These are phyloP conservation scores for Fusarium brevicatenulatum DNA, from an alignment of 2,329 filamentous ascomycete species.

Conservation along the genomic window DNA sequence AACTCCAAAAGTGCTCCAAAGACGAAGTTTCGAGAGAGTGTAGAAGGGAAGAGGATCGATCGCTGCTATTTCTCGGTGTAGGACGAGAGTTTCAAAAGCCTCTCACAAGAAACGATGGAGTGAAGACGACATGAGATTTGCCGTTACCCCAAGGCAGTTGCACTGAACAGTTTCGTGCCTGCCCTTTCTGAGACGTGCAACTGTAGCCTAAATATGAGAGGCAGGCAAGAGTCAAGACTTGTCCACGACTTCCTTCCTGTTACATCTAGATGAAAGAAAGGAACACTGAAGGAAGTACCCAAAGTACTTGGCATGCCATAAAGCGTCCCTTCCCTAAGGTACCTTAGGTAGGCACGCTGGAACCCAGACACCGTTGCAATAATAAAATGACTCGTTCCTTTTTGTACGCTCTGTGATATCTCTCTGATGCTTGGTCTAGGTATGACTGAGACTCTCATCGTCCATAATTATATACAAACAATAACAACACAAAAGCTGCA, in stretches of 20 bases:
- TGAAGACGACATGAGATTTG: background rate
- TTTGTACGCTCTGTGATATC: slow-evolving; percentile 9
- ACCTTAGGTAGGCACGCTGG: too few relatives aligned
- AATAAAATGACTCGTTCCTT: background rate
- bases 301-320: background rate
- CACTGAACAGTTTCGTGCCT: background rate
- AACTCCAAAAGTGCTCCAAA: slow-evolving; percentile 32
- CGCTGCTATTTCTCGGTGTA: slow-evolving; percentile 3
- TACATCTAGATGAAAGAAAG: background rate
- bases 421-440: background rate
- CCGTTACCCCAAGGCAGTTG: slow-evolving; percentile 15
- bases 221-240: background rate
- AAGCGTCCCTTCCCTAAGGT: background rate
- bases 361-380: background rate
- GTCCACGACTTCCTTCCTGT: background rate
- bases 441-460: background rate
- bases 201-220: slow-evolving; percentile 1
- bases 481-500: slow-evolving; percentile 4
- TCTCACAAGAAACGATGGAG: slow-evolving; percentile 3
- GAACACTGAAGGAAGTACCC: background rate
- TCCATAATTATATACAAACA: slow-evolving; percentile 9
- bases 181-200: background rate
- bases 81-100: slow-evolving; percentile 23
- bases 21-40: background rate
- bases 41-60: slow-evolving; percentile 5